Percentiles rank a stretch among this genome's conserved stretches.
Conservation (phyloP, 148 eudicot species). For the Linanthus parryae region DNA sequence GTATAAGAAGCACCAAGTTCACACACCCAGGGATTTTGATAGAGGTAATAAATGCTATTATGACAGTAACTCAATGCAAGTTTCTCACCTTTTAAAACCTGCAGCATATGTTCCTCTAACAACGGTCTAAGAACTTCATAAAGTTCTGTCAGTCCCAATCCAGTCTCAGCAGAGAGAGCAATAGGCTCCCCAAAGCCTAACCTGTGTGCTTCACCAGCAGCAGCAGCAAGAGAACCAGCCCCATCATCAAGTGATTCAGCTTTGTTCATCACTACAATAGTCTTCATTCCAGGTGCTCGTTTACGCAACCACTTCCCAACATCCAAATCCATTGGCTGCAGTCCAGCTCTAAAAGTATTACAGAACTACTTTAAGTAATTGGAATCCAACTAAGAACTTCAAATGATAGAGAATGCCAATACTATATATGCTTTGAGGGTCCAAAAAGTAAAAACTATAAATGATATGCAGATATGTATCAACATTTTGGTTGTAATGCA, state of each 20-base stretch:
- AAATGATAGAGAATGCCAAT: slow-evolving; percentile 2
- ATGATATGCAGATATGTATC: no score
- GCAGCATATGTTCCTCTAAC: slow-evolving; percentile 59
- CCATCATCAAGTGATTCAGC: slow-evolving; percentile 81
- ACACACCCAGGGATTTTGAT: no score
- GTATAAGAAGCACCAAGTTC: no score
- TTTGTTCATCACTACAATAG: slow-evolving; percentile 85
- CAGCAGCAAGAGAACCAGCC: slow-evolving; percentile 74
- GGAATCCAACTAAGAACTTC: slow-evolving; percentile 3
- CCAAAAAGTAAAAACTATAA: no score
- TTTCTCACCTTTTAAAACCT: slow-evolving; percentile 37
- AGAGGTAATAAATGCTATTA: no score
- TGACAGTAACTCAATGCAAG: no score
- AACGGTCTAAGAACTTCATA: slow-evolving; percentile 57
- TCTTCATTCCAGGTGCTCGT: slow-evolving; percentile 70
- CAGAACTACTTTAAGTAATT: slow-evolving; percentile 1
- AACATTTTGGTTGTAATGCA: no score
- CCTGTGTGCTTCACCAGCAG: slow-evolving; percentile 76
- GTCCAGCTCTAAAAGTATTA: slow-evolving; percentile 64
- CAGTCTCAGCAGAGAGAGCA: slow-evolving; percentile 96
- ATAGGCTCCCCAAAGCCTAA: slow-evolving; percentile 96
- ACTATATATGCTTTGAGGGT: not conserved
- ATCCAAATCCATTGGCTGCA: slow-evolving; percentile 92
- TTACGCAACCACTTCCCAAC: slow-evolving; percentile 97
- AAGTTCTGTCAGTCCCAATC: slow-evolving; percentile 79